Base-by-base conservation (phyloP, 768 basidiomycete genomes). In the Naematelia aurantialba region DNA sequence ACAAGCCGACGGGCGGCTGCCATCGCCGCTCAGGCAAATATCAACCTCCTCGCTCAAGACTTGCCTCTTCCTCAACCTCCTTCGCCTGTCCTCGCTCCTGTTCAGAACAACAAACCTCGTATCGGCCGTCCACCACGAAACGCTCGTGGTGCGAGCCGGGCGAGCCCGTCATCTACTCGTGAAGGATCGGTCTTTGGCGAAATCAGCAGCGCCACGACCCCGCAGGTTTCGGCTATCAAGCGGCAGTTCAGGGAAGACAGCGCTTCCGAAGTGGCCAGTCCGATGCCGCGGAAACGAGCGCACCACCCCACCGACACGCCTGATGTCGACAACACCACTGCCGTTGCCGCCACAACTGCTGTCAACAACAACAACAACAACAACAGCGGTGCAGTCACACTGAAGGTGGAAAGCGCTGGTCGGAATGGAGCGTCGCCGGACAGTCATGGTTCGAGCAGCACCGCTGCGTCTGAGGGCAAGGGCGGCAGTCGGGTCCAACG, bases 21-120 rank as follows among this genome's bases (percentile, higher is more conserved):
- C 0, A 89, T 94, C 83, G 89, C 92, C 1, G 91, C 91, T 1
- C 88, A 88, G 1, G 91, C 93, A 78, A 92, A 92, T 65, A 89
- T 89, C 54, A 85, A 83, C 27, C 73, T 67, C 39, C 68, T 75
- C 48, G 57, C 63, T 17, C 71, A 64, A 44, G 69, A 67, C 52
- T 53, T 66, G 21, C 70, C 63, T 8, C 88, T 81, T 25, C 62
- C 52, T 30, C 59, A 45, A 24, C 73, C 67, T 30, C 90, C 86
- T 74, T 80, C 87, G 0, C 89, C 89, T 17, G 62, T 81, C 4
- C 83, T 82, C 65, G 83, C 85, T 11, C 54, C 31, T 11, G 59
- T 19, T 19, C 29, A 50, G 25, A 52, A 19, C 17, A 19, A 52
- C 50, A 39, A 59, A 58, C 46, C 45, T 54, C 13, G 47, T 56